A percentile compares a stretch with the other conserved stretches of the same genome.
These are phyloP conservation scores for Acer negundo DNA, from an alignment of 345 rosid genomes.

Conservation along the genomic window DNA sequence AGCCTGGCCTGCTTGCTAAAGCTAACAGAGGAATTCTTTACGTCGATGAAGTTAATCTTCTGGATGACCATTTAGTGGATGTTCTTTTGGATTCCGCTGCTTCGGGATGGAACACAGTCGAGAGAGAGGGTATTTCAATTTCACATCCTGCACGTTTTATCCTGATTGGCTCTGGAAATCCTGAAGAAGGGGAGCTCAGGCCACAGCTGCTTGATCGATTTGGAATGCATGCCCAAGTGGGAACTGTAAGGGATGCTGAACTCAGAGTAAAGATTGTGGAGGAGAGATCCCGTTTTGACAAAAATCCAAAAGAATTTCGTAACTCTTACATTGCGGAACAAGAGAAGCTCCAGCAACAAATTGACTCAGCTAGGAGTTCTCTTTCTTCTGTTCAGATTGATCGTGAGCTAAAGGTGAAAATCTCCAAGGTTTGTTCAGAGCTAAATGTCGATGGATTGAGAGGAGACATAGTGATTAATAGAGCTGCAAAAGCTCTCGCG, in stretches of 20 bases:
- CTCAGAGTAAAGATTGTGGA: conserved; percentile 93
- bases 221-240: conserved; percentile 96
- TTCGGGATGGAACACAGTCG: conserved; percentile 95
- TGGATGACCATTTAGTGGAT: conserved; percentile 96
- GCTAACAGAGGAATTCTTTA: conserved; percentile 97
- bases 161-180: conserved; percentile 92
- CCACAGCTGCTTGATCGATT: conserved; percentile 92
- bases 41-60: conserved; percentile 93
- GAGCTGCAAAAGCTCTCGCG: conserved; percentile 96
- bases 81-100: conserved; percentile 96
- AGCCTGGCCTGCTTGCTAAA: conserved; percentile 97
- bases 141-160: conserved; percentile 95
- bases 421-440: conserved; percentile 91
- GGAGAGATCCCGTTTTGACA: conserved; percentile 85
- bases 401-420: conserved; percentile 83
- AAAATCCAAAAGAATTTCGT: conserved; percentile 82
- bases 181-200: conserved; percentile 92
- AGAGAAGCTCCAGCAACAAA: conserved; percentile 89
- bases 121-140: conserved; percentile 93
- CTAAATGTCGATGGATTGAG: conserved; percentile 93
- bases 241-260: conserved; percentile 87
- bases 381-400: conserved; percentile 83
- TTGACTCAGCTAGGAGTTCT: conserved; percentile 57
- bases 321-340: conserved; percentile 73
- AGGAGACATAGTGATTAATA: conserved; percentile 94